Base-by-base conservation (phyloP, 73 alveolate genomes). In the Paramecium tetraurelia region DNA sequence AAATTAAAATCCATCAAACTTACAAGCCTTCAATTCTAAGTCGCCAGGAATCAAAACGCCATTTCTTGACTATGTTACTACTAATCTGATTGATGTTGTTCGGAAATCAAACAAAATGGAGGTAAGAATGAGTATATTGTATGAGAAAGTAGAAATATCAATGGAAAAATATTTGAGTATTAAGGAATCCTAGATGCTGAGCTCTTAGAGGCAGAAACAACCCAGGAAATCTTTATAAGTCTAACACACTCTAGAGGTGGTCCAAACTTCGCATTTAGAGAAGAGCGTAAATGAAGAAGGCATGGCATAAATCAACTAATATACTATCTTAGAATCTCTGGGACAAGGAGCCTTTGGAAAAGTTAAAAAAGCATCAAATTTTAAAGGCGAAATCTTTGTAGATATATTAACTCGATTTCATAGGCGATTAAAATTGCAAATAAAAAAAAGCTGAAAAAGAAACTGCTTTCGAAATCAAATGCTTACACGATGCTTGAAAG, bases 281-380 rank as follows among this genome's bases (percentile, higher is more conserved):
- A 89, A 89, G 40, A 31, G 87, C 10, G 85, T 89, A 18, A 83
- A 89, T 89, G 94, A 89, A 8, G 86, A 89, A 35, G 94, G 94
- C 31, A 38, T 59, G 40, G 38, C 71, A 70, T 46, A 70, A 89
- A 89, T 89, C 4, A 89, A 89, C 18, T n/a, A 38, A 89, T 89
- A 89, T 33, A 70, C 84, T 21, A 11, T 89, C 6, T 58, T 71
- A 11, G 86, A 27, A 33, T 43, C 86, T 18, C 27, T 89, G 21
- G 94, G 94, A 40, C 58, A 83, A 70, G 94, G 94, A 35, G 89
- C 92, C 11, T 89, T 89, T 72, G 94, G 94, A 29, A 89, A 89
- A 48, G 94, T 89, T 4, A 89, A 89, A 35, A 22, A 70, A 21
- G 94, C 94, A 22, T 24, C 16, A 21, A 80, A 40, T 31, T 58